Conservation (phyloP, 495 filamentous ascomycete genomes). For the Opeltia flavorubescens region DNA sequence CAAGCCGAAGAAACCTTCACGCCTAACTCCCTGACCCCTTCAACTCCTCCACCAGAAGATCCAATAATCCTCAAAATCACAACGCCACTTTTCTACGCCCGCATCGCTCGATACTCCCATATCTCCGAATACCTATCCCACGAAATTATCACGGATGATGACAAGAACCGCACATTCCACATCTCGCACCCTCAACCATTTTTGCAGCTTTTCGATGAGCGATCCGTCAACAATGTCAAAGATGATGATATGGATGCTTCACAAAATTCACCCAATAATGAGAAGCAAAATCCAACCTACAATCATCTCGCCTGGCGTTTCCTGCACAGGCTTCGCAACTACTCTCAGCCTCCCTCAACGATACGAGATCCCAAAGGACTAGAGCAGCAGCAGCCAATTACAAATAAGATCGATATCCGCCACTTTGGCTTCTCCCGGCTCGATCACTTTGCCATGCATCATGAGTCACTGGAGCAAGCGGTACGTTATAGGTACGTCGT, state of each 20-base stretch:
- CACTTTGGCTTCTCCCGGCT: constrained; percentile 6
- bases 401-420: constrained; percentile 2
- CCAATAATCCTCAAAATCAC: constrained; percentile 36
- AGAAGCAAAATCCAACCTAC: background rate
- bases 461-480: background rate
- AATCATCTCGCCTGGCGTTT: background rate
- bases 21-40: constrained; percentile 6
- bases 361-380: too few relatives aligned
- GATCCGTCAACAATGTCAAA: background rate
- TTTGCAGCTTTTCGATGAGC: constrained; percentile 20
- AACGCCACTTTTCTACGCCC: constrained; percentile 46
- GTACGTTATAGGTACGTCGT: constrained; percentile 11
- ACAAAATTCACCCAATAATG: background rate
- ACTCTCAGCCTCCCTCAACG: too few relatives aligned
- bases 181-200: constrained; percentile 33
- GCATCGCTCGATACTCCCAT: constrained; percentile 38
- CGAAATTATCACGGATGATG: constrained; percentile 20
- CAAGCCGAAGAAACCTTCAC: constrained; percentile 24
- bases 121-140: constrained; percentile 35
- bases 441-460: constrained; percentile 8
- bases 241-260: background rate
- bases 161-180: constrained; percentile 36
- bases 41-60: constrained; percentile 3
- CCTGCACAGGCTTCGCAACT: constrained; percentile 2
- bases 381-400: background rate